phyloP scores from a whole-genome alignment of 129 eudicot genomes.

The Lactuca sativa region DNA sequence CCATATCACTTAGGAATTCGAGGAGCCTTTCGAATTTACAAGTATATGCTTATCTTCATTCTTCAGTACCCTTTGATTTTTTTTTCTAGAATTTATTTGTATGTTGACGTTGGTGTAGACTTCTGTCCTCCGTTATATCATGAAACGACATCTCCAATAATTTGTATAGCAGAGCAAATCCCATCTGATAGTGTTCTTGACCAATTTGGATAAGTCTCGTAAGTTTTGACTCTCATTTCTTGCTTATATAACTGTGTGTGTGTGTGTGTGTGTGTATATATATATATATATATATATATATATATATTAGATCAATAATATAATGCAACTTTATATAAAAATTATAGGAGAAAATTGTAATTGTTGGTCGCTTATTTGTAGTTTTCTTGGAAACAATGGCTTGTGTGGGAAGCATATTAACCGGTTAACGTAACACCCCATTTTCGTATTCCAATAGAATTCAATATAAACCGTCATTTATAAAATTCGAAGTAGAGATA shows the following conservation, averaged over 20 bases:
- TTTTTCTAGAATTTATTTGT: neutral
- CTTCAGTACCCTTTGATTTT: neutral
- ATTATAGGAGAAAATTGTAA: neutral
- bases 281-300: neutral
- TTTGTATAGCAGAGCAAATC: conserved; percentile 68
- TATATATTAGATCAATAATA: neutral
- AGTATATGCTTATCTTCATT: conserved; percentile 24
- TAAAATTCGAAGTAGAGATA: too few relatives aligned
- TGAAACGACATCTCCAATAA: conserved; percentile 87
- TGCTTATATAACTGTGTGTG: neutral
- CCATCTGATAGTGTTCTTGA: conserved; percentile 79
- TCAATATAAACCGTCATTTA: too few relatives aligned
- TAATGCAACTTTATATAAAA: neutral
- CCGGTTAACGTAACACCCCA: neutral
- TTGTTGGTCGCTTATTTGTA: conserved; percentile 34
- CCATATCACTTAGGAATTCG: conserved; percentile 79
- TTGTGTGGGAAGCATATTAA: conserved; percentile 79
- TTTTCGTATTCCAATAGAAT: too few relatives aligned
- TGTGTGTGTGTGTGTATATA: too few relatives aligned
- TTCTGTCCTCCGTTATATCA: neutral
- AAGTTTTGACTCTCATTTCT: conserved; percentile 35
- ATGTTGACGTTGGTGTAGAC: conserved; percentile 5
- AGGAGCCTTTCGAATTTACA: conserved; percentile 61
- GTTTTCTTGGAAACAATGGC: conserved; percentile 85
- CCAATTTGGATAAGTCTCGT: conserved; percentile 64